Evolutionary conservation across 2,329 filamentous ascomycete genomes (phyloP).

Genomic region (Cercospora zeae-maydis): DNA sequence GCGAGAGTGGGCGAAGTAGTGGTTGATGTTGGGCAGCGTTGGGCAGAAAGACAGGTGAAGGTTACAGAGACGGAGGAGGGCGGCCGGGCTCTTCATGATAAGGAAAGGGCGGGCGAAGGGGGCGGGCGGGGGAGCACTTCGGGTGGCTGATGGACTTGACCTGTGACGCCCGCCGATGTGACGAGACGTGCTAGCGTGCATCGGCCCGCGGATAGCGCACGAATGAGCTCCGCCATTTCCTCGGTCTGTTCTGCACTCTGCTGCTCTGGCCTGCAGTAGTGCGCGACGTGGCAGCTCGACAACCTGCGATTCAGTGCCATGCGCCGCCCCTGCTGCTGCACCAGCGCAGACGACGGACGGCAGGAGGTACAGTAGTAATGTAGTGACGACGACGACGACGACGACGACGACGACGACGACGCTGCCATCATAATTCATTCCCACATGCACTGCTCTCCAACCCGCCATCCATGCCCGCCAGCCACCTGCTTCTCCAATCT

Average conservation of each 20-base stretch:
- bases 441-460: background rate
- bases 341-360: background rate
- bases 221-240: background rate
- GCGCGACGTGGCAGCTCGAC: conserved; percentile 13
- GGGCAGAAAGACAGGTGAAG: conserved; percentile 23
- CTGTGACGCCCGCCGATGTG: conserved; percentile 4
- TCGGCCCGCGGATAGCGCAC: conserved; percentile 4
- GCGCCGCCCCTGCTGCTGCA: background rate
- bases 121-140: conserved; percentile 8
- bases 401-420: background rate
- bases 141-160: conserved; percentile 12
- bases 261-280: background rate
- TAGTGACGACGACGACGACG: too few species aligned
- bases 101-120: conserved; percentile 7
- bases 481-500: background rate
- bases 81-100: conserved; percentile 12
- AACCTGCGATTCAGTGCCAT: conserved; percentile 9
- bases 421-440: too few species aligned
- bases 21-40: conserved; percentile 17
- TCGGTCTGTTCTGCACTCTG: background rate
- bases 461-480: background rate
- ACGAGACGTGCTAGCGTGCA: conserved; percentile 5
- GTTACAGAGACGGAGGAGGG: conserved; percentile 6
- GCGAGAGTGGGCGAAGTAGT: conserved; percentile 7
- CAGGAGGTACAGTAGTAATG: too few species aligned